Conservation (phyloP, 257 asterid species). For the Plectranthus barbatus region DNA sequence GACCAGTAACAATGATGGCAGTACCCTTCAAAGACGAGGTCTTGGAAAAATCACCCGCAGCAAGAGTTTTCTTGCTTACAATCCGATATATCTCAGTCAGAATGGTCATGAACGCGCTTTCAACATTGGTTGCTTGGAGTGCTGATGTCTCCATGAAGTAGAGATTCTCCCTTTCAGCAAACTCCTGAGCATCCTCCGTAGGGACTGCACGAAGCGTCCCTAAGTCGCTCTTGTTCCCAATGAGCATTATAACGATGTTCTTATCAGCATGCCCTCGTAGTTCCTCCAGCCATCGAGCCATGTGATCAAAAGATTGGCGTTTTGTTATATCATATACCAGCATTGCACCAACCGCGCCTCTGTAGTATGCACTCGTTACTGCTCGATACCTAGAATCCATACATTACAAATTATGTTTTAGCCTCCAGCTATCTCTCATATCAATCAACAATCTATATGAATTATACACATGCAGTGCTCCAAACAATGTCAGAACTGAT, state of each 20-base stretch:
- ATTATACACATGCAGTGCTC: too few species aligned
- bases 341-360: slow-evolving; percentile 97
- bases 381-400: slow-evolving; percentile 60
- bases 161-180: slow-evolving; percentile 75
- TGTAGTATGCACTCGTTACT: slow-evolving; percentile 81
- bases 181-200: slow-evolving; percentile 75
- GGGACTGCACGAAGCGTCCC: slow-evolving; percentile 80
- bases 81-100: slow-evolving; percentile 53
- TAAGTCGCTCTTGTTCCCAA: slow-evolving; percentile 69
- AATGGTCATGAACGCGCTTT: slow-evolving; percentile 54
- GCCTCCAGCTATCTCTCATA: background rate
- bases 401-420: too few species aligned
- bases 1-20: slow-evolving; percentile 49
- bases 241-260: slow-evolving; percentile 81
- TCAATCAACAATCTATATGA: background rate
- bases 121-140: slow-evolving; percentile 71
- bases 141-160: slow-evolving; percentile 93
- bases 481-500: background rate
- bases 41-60: slow-evolving; percentile 34
- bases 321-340: slow-evolving; percentile 72
- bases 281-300: slow-evolving; percentile 89
- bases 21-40: slow-evolving; percentile 56
- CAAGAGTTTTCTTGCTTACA: slow-evolving; percentile 59
- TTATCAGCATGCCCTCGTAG: slow-evolving; percentile 78
- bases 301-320: slow-evolving; percentile 83